phyloP scores from a whole-genome alignment of 176 grass and related monocot genomes.

The Canna indica region DNA sequence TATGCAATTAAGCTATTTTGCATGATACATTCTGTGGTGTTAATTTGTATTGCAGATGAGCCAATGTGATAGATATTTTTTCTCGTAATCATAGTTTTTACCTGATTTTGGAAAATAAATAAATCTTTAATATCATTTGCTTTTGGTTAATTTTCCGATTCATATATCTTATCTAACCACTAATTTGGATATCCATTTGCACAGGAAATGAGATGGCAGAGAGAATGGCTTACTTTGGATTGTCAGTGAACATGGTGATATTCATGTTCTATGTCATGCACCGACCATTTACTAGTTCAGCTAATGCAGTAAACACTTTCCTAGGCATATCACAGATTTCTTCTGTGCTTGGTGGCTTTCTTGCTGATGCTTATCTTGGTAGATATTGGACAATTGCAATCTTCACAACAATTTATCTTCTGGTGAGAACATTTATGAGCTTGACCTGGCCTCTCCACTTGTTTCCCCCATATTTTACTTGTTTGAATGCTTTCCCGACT shows the following conservation, averaged over 20 bases:
- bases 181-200: not conserved
- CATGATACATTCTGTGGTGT: no score
- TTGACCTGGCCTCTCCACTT: not conserved
- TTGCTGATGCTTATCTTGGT: constrained; percentile 91
- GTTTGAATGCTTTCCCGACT: not conserved
- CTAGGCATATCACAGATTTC: constrained; percentile 92
- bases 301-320: constrained; percentile 75
- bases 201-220: constrained; percentile 85
- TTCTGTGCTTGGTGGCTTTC: constrained; percentile 78
- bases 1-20: no score
- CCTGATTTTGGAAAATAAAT: not conserved
- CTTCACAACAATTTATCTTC: constrained; percentile 80
- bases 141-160: not conserved
- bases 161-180: not conserved
- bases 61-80: no score
- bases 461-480: not conserved
- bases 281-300: constrained; percentile 56
- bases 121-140: not conserved
- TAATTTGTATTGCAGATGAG: no score
- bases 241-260: constrained; percentile 81
- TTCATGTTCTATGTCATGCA: constrained; percentile 97
- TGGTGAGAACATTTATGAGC: constrained; percentile 20
- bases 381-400: constrained; percentile 87
- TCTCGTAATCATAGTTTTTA: not conserved
- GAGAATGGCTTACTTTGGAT: constrained; percentile 90